Conservation (phyloP, 2,329 filamentous ascomycete genomes). For the Cytospora paraplurivora region DNA sequence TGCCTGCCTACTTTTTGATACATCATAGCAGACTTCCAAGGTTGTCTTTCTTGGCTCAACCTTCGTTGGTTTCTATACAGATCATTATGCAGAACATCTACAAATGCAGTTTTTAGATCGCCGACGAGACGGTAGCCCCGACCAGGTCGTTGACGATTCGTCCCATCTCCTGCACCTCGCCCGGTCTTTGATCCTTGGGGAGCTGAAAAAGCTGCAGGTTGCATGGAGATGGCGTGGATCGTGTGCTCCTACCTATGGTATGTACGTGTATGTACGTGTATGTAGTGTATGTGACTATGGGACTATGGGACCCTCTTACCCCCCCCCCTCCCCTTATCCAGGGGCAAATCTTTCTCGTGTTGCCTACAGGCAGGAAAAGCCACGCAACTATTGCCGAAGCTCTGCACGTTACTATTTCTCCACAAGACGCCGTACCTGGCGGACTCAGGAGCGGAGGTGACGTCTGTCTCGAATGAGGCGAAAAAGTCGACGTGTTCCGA, state of each 20-base stretch:
- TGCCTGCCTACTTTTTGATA: too few species aligned
- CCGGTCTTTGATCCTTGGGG: conserved; percentile 25
- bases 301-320: too few species aligned
- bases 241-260: conserved; percentile 2
- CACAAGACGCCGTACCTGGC: conserved; percentile 6
- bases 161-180: conserved; percentile 11
- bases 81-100: conserved; percentile 5
- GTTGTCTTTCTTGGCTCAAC: not conserved
- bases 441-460: not conserved
- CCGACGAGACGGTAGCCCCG: conserved; percentile 1
- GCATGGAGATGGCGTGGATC: conserved; percentile 27
- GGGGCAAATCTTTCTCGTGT: conserved; percentile 25
- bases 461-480: conserved; percentile 12
- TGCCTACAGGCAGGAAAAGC: conserved; percentile 7
- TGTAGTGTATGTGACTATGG: too few species aligned
- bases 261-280: too few species aligned
- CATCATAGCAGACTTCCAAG: conserved; percentile 6
- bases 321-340: conserved; percentile 8
- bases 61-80: not conserved
- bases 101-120: conserved; percentile 5
- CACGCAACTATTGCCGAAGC: conserved; percentile 21
- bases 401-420: conserved; percentile 7
- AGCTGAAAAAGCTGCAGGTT: conserved; percentile 27
- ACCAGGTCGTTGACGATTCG: conserved; percentile 9
- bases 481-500: conserved; percentile 18